Conservation (phyloP, 768 basidiomycete genomes). For the Hydnomerulius pinastri region DNA sequence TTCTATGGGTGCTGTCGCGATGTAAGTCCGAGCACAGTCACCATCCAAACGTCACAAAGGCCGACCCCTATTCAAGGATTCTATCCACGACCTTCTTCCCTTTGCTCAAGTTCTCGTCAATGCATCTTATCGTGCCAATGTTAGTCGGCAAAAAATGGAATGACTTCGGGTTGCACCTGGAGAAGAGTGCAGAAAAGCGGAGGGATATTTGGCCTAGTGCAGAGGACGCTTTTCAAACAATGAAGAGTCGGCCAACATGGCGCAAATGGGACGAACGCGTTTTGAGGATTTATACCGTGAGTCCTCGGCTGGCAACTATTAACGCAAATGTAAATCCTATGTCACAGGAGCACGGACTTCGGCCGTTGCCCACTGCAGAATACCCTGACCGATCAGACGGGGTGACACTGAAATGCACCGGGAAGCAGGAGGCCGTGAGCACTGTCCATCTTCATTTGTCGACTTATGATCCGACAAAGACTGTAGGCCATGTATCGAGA, state of each 20-base stretch:
- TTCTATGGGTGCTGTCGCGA: not conserved
- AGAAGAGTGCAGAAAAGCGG: not conserved
- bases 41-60: not conserved
- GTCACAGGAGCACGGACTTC: constrained; percentile 8
- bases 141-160: not conserved
- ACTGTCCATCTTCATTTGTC: no score
- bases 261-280: constrained; percentile 8
- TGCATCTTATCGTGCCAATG: constrained; percentile 5
- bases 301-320: not conserved
- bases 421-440: constrained; percentile 3
- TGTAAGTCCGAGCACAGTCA: not conserved
- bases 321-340: not conserved
- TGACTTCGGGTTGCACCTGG: not conserved
- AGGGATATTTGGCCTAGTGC: constrained; percentile 1
- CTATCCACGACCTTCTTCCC: constrained; percentile 1
- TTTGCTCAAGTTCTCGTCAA: constrained; percentile 4
- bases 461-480: no score
- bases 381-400: constrained; percentile 1
- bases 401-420: constrained; percentile 5
- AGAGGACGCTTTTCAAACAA: not conserved
- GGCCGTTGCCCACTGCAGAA: constrained; percentile 1
- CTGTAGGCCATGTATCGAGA: constrained; percentile 2
- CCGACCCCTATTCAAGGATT: not conserved
- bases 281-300: constrained; percentile 2
- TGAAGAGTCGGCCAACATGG: not conserved